phyloP scores from a whole-genome alignment of 257 asterid genomes.

The Striga asiatica region DNA sequence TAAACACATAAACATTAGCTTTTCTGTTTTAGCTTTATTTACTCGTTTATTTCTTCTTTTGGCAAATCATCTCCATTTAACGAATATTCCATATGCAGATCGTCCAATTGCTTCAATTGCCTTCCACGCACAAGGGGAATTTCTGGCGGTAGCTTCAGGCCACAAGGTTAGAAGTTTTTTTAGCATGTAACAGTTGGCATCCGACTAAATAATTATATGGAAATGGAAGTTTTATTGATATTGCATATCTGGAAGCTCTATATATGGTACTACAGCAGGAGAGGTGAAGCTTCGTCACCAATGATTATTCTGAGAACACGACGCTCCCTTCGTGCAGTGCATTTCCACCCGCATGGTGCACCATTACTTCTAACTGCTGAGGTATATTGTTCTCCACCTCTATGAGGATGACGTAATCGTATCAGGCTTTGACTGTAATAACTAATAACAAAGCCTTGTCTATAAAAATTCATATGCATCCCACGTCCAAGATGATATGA shows the following conservation, averaged over 20 bases:
- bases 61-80: conserved; percentile 3
- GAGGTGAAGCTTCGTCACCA: conserved; percentile 80
- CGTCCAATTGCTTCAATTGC: conserved; percentile 98
- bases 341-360: conserved; percentile 93
- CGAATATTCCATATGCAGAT: conserved; percentile 33
- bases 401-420: no score
- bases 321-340: conserved; percentile 96
- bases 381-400: conserved; percentile 28
- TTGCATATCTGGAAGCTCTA: conserved; percentile 54
- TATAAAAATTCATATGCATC: no score
- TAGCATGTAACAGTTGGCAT: conserved; percentile 8
- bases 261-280: conserved; percentile 82
- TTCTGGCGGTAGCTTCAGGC: conserved; percentile 97
- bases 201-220: conserved; percentile 5
- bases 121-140: conserved; percentile 92
- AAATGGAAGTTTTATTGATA: conserved; percentile 14
- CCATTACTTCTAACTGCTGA: conserved; percentile 97
- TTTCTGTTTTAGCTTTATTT: neutral
- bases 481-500: no score
- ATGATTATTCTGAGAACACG: conserved; percentile 77
- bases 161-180: conserved; percentile 73
- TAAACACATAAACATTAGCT: conserved; percentile 9
- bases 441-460: no score
- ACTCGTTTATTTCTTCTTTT: neutral
- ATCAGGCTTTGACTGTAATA: no score